Evolutionary conservation across 208 protist genomes (phyloP).

Genomic region (Porcisia deanei): DNA sequence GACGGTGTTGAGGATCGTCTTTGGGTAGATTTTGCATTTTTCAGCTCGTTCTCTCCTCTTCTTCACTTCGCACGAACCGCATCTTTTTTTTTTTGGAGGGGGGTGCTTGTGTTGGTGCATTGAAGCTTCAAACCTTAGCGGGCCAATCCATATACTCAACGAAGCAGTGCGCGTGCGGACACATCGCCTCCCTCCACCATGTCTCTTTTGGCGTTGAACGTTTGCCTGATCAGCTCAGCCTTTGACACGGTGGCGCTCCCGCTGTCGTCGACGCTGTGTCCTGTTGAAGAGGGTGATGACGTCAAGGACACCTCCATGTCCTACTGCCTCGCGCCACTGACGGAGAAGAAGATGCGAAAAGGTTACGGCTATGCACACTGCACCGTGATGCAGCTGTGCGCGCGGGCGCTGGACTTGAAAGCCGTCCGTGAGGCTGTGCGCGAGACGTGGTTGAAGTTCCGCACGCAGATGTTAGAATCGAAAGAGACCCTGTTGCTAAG

Average conservation of each 20-base stretch:
- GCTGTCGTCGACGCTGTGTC: slow-evolving; percentile 66
- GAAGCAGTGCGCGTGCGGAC: background rate
- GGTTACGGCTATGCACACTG: slow-evolving; percentile 75
- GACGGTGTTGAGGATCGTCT: too few species aligned
- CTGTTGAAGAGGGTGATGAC: slow-evolving; percentile 33
- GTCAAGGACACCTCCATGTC: slow-evolving; percentile 36
- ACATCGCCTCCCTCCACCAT: slow-evolving; percentile 17
- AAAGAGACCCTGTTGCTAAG: slow-evolving; percentile 45
- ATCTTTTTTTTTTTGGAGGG: background rate
- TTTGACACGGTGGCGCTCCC: slow-evolving; percentile 73
- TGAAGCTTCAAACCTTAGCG: background rate
- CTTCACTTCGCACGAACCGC: too few species aligned
- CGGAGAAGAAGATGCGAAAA: slow-evolving; percentile 52
- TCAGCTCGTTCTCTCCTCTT: too few species aligned
- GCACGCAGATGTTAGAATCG: slow-evolving; percentile 22
- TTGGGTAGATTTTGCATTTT: too few species aligned
- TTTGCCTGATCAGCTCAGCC: slow-evolving; percentile 63
- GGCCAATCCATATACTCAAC: background rate
- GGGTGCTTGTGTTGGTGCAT: background rate
- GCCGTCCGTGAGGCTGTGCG: slow-evolving; percentile 45
- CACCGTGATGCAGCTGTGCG: slow-evolving; percentile 68
- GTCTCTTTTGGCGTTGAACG: slow-evolving; percentile 68
- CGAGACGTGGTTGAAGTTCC: slow-evolving; percentile 42
- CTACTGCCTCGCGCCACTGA: slow-evolving; percentile 56
- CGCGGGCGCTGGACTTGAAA: slow-evolving; percentile 52